Evolutionary conservation across 192 early-diverging fungal genomes (phyloP).

Genomic region (Anaeromyces robustus): DNA sequence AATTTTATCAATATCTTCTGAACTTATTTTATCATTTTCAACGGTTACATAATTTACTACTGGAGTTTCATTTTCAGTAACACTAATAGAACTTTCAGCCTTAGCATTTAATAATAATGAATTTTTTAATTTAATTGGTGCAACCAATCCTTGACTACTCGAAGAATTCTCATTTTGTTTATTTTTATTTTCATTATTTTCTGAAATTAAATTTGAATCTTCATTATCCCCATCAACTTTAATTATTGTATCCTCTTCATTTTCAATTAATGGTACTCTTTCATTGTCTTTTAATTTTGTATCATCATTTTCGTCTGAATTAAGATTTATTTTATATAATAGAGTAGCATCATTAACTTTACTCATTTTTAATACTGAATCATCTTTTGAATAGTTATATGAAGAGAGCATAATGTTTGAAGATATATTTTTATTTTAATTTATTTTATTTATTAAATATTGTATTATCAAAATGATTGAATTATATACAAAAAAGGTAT

Average conservation of each 20-base stretch:
- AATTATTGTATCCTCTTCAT: background rate
- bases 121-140: background rate
- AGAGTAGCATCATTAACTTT: background rate
- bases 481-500: no score
- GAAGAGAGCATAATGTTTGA: background rate
- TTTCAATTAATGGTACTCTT: background rate
- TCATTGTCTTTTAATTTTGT: background rate
- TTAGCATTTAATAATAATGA: background rate
- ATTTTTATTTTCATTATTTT: no score
- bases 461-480: no score
- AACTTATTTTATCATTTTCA: background rate
- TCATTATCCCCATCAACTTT: background rate
- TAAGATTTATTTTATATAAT: background rate
- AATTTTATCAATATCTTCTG: background rate
- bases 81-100: background rate
- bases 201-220: no score
- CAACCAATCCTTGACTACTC: no score
- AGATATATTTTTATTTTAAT: background rate
- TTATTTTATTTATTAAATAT: no score
- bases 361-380: background rate
- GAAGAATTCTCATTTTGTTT: no score
- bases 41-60: background rate
- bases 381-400: background rate
- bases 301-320: background rate
- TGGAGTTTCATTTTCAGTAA: background rate